These are phyloP conservation scores for Mycogone perniciosa DNA, from an alignment of 2,329 filamentous ascomycete genomes.

Conservation along the genomic window DNA sequence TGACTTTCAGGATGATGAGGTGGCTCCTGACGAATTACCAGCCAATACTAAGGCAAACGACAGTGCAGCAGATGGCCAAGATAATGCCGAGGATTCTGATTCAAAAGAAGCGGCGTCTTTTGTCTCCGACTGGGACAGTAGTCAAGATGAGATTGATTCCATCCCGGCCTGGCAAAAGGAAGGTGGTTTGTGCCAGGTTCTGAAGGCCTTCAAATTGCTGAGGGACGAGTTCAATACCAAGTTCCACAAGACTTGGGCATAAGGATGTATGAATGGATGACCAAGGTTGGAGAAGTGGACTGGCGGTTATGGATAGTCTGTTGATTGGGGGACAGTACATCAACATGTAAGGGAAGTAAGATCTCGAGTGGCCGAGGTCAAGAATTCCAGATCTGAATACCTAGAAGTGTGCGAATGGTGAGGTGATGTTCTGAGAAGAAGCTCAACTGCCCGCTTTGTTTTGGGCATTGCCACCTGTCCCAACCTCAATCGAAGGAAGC, in stretches of 20 bases:
- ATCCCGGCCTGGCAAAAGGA: conserved; percentile 29
- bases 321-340: too few relatives aligned
- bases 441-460: too few relatives aligned
- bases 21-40: conserved; percentile 26
- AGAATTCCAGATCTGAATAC: too few relatives aligned
- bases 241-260: conserved; percentile 55
- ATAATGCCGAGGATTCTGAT: not conserved
- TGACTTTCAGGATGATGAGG: conserved; percentile 35
- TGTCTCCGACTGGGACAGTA: conserved; percentile 12
- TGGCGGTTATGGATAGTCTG: too few relatives aligned
- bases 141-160: not conserved
- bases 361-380: too few relatives aligned
- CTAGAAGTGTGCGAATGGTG: too few relatives aligned
- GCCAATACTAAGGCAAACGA: not conserved
- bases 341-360: too few relatives aligned
- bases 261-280: not conserved
- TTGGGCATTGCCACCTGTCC: too few relatives aligned
- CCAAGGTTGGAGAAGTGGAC: not conserved
- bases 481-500: too few relatives aligned
- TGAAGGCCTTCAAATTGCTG: conserved; percentile 52
- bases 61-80: not conserved
- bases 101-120: conserved; percentile 15
- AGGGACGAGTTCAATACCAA: conserved; percentile 57
- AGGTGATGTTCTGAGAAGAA: too few relatives aligned
- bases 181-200: conserved; percentile 48